Conservation (phyloP, 23 red algal genomes). For the Chondrus crispus region DNA sequence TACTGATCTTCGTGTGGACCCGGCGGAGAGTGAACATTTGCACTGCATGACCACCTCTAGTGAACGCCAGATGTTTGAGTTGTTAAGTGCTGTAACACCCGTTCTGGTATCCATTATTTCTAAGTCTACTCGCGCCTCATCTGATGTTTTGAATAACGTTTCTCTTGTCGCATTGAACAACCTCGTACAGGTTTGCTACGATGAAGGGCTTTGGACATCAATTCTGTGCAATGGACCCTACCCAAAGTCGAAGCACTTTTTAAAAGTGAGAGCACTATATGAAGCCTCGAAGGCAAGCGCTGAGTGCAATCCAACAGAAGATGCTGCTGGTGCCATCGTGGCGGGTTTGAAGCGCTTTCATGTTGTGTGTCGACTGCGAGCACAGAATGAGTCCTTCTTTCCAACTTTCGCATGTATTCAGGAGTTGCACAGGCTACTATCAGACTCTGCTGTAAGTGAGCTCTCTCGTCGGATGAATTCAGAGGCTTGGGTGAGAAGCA, state of each 20-base stretch:
- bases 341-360: constrained; percentile 9
- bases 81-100: constrained; percentile 19
- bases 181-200: constrained; percentile 4
- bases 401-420: constrained; percentile 23
- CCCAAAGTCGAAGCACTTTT: neutral
- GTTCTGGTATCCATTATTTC: constrained; percentile 10
- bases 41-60: constrained; percentile 12
- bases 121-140: neutral
- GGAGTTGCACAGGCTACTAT: constrained; percentile 5
- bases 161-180: constrained; percentile 4
- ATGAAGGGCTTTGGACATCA: neutral
- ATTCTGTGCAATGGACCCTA: constrained; percentile 38
- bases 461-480: neutral
- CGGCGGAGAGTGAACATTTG: neutral
- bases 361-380: constrained; percentile 4
- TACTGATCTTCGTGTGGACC: neutral
- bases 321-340: neutral
- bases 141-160: neutral
- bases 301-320: neutral
- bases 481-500: constrained; percentile 52
- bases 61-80: constrained; percentile 31
- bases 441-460: neutral
- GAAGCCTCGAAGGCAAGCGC: neutral
- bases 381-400: neutral
- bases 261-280: constrained; percentile 26